Evolutionary conservation across 306 rosid genomes (phyloP).

Genomic region (Vigna reflexopilosa): DNA sequence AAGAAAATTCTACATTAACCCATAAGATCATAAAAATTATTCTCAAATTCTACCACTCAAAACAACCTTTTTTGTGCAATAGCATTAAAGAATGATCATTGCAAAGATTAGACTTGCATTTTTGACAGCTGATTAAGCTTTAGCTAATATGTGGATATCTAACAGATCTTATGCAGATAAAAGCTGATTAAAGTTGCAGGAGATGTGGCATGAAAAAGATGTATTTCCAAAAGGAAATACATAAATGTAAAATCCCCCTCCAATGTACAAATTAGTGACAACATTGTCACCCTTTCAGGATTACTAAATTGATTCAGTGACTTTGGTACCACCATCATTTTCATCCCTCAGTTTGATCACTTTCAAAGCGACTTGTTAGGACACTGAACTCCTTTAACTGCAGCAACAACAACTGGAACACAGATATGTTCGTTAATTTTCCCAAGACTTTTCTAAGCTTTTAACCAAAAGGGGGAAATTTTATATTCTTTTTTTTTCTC

Average conservation of each 20-base stretch:
- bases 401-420: constrained; percentile 15
- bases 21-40: too few relatives aligned
- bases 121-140: constrained; percentile 41
- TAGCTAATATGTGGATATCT: constrained; percentile 42
- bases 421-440: constrained; percentile 15
- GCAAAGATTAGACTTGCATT: constrained; percentile 19
- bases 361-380: constrained; percentile 27
- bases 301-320: constrained; percentile 46
- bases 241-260: constrained; percentile 13
- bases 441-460: neutral
- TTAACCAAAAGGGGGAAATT: neutral
- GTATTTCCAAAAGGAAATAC: constrained; percentile 27
- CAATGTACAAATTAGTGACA: constrained; percentile 34
- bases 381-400: constrained; percentile 38
- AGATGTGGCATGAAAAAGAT: constrained; percentile 47
- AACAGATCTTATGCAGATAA: constrained; percentile 30
- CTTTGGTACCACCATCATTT: constrained; percentile 46
- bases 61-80: constrained; percentile 8
- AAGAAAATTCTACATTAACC: too few relatives aligned
- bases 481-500: neutral
- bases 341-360: constrained; percentile 38
- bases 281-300: constrained; percentile 38
- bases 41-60: neutral
- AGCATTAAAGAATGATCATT: constrained; percentile 34
- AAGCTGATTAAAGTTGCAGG: constrained; percentile 24